A percentile compares a stretch with the other conserved stretches of the same genome.
These are phyloP conservation scores for Amaranthus palmeri DNA, from an alignment of 148 eudicot species.

Conservation along the genomic window DNA sequence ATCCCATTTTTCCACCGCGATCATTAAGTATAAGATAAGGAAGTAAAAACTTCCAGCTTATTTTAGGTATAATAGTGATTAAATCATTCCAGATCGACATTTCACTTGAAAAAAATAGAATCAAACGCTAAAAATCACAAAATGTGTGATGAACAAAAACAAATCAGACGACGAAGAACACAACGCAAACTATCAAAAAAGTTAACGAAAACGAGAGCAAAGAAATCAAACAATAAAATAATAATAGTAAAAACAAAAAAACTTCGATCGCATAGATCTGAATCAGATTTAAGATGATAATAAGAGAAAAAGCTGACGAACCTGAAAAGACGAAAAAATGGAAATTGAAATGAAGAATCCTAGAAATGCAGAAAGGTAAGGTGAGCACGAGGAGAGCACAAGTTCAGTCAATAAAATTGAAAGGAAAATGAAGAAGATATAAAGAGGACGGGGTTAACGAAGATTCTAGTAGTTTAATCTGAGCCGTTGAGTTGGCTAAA, in stretches of 20 bases:
- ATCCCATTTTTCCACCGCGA: too few species aligned
- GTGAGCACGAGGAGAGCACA: constrained; percentile 7
- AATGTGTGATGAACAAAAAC: neutral
- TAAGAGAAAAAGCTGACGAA: neutral
- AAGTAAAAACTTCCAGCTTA: too few species aligned
- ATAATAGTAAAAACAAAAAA: neutral
- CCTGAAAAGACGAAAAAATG: neutral
- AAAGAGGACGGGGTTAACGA: constrained; percentile 14
- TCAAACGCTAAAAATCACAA: neutral
- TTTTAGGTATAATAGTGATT: too few species aligned
- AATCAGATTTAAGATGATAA: neutral
- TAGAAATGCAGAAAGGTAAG: neutral
- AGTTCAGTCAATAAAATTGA: neutral
- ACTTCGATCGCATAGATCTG: neutral
- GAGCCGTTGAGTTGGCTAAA: constrained; percentile 19
- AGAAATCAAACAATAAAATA: neutral
- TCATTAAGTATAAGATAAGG: too few species aligned
- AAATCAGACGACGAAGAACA: neutral
- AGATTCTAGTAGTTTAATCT: constrained; percentile 27
- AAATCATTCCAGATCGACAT: neutral
- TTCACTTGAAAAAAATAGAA: neutral
- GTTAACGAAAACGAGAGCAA: neutral
- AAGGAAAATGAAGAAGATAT: neutral
- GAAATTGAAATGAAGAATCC: neutral
- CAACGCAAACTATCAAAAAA: neutral